Evolutionary conservation across 1,139 yeast species (phyloP), one percentile per base, ranked within the genome.

Genomic region (Candida smagusa): DNA sequence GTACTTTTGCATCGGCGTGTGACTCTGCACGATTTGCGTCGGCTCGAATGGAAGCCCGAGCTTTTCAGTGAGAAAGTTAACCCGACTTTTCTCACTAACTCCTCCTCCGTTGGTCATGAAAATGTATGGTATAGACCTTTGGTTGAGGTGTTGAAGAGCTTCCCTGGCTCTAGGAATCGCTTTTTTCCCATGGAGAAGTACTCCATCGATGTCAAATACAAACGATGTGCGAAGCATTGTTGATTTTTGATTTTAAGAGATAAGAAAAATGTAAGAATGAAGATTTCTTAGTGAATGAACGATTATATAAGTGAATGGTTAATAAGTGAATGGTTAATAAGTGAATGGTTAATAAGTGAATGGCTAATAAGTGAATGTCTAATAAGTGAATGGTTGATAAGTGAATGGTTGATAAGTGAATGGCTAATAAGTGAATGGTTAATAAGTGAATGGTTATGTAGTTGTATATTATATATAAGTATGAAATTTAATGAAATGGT

Each of bases 21-120:
- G 98, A 36, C 95, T 81, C 59, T 87, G 96, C 9, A 92, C 80
- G 30, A 92, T 67, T 55, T 90, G 97, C 33, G 72, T 63, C 4
- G 80, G 75, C 7, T 75, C 69, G 13, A 87, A 65, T 2, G 67
- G 61, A 4, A 79, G 61, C 5, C 68, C 72, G 26, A 86, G 58
- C 24, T 64, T 62, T n/a, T 64, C 51, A 3, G 83, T 71, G 11
- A 92, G 61, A 37, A 72, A 77, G 5, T 68, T 66, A 1, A 81
- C 81, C 32, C 97, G 69, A 12, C 69, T 73, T 6, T 53, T 45
- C 56, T 92, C 98, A 19, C 78, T 64, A 37, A 74, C 74, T 3
- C 98, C 97, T 6, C 98, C 98, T 22, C 98, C 97, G 56, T 92
- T 92, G 13, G 97, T 92, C 56, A 92, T 67, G 33, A 92, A 59